Percentiles rank a stretch among this genome's conserved stretches.
Conservation (phyloP, 345 rosid genomes). For the Cardamine chenopodiifolia region DNA sequence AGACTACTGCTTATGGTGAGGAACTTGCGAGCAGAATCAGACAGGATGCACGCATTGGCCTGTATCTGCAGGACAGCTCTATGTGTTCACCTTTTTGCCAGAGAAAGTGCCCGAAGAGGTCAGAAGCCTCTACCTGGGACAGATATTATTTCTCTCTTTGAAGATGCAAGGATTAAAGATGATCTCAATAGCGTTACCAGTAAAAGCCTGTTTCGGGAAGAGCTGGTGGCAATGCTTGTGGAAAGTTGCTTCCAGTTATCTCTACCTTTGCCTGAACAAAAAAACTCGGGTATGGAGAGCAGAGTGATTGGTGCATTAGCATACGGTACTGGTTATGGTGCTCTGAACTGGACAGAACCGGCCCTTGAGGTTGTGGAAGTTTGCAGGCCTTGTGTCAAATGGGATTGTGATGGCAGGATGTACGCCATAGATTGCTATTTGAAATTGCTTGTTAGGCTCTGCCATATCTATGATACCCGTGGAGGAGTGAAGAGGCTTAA, state of each 20-base stretch:
- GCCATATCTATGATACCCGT: constrained; percentile 93
- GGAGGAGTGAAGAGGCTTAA: constrained; percentile 96
- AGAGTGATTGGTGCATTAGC: constrained; percentile 98
- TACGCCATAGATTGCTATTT: constrained; percentile 96
- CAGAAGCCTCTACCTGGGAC: constrained; percentile 98
- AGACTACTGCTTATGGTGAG: constrained; percentile 96
- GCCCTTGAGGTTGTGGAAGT: constrained; percentile 98
- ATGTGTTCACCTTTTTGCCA: constrained; percentile 95
- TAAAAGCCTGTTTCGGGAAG: constrained; percentile 92
- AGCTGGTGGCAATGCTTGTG: constrained; percentile 90
- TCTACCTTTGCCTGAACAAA: constrained; percentile 92
- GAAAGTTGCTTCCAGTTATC: constrained; percentile 99
- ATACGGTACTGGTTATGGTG: constrained; percentile 99
- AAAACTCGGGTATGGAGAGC: constrained; percentile 93
- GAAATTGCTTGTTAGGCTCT: constrained; percentile 91
- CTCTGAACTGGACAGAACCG: constrained; percentile 97
- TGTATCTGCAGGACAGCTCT: constrained; percentile 98
- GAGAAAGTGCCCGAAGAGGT: constrained; percentile 95
- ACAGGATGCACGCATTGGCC: constrained; percentile 98
- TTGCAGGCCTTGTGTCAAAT: constrained; percentile 93
- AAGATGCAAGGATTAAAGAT: constrained; percentile 85
- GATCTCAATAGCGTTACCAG: constrained; percentile 81
- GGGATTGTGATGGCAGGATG: constrained; percentile 98
- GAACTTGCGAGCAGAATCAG: constrained; percentile 96
- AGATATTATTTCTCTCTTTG: constrained; percentile 92